Conservation (phyloP, 2,329 filamentous ascomycete species). For the Trichoderma harzianum region DNA sequence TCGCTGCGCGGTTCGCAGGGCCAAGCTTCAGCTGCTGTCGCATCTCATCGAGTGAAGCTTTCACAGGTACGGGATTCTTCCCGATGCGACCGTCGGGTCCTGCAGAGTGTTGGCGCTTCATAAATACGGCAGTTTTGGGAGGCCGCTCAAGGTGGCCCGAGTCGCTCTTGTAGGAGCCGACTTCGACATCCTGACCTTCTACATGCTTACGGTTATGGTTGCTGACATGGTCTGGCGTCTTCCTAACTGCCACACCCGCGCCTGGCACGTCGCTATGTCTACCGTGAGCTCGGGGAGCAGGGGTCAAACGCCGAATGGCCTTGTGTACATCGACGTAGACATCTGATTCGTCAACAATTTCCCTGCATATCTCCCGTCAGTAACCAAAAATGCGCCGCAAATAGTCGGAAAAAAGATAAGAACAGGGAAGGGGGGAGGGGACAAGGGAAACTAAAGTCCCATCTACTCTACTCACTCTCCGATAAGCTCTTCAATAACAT, state of each 20-base stretch:
- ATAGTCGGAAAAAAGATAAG: not conserved
- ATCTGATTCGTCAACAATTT: conserved; percentile 98
- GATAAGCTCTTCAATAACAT: conserved; percentile 97
- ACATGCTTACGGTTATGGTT: conserved; percentile 42
- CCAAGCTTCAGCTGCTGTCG: conserved; percentile 62
- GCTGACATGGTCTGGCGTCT: conserved; percentile 30
- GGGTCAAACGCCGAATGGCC: conserved; percentile 83
- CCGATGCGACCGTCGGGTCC: conserved; percentile 51
- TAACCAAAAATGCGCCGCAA: not conserved
- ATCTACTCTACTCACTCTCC: conserved; percentile 68
- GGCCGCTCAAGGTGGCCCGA: conserved; percentile 40
- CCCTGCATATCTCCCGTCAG: conserved; percentile 49
- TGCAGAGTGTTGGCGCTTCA: conserved; percentile 56
- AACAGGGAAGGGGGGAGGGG: not conserved
- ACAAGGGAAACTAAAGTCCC: not conserved
- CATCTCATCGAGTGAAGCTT: conserved; percentile 61
- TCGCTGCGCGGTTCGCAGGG: conserved; percentile 63
- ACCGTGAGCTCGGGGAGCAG: conserved; percentile 72
- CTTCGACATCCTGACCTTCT: conserved; percentile 29
- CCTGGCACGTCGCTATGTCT: conserved; percentile 37
- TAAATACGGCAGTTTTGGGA: conserved; percentile 54
- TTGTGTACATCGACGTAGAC: conserved; percentile 99
- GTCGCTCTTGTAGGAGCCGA: conserved; percentile 40
- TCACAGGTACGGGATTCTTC: conserved; percentile 51
- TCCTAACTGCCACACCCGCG: conserved; percentile 32